phyloP scores from a whole-genome alignment of 2,329 filamentous ascomycete genomes.

The Parafenestella ontariensis region DNA sequence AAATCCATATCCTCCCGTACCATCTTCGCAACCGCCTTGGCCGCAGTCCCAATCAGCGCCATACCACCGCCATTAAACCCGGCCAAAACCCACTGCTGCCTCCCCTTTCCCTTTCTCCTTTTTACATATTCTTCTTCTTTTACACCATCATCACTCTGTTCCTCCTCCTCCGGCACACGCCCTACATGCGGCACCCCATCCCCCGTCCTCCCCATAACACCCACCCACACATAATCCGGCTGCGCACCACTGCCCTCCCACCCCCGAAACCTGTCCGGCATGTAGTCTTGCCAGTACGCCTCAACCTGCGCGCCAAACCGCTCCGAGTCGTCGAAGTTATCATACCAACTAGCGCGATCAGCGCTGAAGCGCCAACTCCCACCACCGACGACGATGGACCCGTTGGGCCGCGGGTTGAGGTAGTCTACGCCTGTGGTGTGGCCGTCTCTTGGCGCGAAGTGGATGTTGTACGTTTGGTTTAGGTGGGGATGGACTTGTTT shows the following conservation, averaged over 20 bases:
- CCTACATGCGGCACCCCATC: slow-evolving; percentile 57
- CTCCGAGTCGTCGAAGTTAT: slow-evolving; percentile 55
- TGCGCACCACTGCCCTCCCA: slow-evolving; percentile 56
- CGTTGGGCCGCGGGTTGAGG: slow-evolving; percentile 18
- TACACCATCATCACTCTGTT: slow-evolving; percentile 10
- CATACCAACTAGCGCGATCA: slow-evolving; percentile 53
- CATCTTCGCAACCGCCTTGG: slow-evolving; percentile 54
- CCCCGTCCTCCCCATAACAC: slow-evolving; percentile 49
- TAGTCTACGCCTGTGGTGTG: slow-evolving; percentile 14
- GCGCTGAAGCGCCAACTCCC: slow-evolving; percentile 46
- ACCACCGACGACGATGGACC: slow-evolving; percentile 37
- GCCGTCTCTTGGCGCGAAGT: slow-evolving; percentile 19
- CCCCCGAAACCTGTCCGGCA: slow-evolving; percentile 57
- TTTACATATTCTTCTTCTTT: background rate
- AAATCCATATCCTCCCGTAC: slow-evolving; percentile 39
- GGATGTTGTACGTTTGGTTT: slow-evolving; percentile 36
- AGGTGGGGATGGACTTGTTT: slow-evolving; percentile 25
- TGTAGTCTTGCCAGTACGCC: slow-evolving; percentile 58
- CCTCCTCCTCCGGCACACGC: slow-evolving; percentile 47
- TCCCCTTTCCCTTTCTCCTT: background rate
- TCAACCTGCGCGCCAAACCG: slow-evolving; percentile 52
- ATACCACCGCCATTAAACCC: slow-evolving; percentile 63
- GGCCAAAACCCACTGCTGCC: slow-evolving; percentile 54
- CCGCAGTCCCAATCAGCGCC: slow-evolving; percentile 54
- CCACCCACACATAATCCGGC: slow-evolving; percentile 53